Conservation (phyloP, 164 flowering plant species). For the Annona squamosa region DNA sequence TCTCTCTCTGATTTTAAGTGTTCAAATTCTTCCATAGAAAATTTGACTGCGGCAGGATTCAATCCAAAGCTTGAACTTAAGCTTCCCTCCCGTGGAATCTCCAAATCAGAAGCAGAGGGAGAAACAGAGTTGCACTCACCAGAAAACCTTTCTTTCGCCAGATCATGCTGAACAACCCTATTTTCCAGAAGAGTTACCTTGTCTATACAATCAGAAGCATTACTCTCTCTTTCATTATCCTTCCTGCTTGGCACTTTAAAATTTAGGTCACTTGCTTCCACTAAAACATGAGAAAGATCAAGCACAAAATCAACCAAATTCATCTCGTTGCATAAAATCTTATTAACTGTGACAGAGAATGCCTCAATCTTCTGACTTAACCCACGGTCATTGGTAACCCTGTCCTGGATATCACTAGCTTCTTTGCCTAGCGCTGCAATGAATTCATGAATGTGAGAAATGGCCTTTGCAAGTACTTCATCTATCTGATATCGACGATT, state of each 20-base stretch:
- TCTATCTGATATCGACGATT: constrained; percentile 9
- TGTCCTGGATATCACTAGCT: constrained; percentile 32
- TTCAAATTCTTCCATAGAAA: constrained; percentile 58
- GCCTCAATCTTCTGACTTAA: constrained; percentile 39
- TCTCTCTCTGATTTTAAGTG: constrained; percentile 66
- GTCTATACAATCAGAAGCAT: constrained; percentile 70
- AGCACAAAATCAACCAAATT: constrained; percentile 50
- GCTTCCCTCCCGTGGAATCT: constrained; percentile 53
- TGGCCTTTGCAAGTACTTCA: constrained; percentile 40
- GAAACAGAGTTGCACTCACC: constrained; percentile 48
- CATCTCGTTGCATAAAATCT: constrained; percentile 27
- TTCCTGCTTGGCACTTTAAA: constrained; percentile 46
- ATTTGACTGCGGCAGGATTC: constrained; percentile 27
- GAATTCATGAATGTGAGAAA: constrained; percentile 67
- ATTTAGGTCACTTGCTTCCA: constrained; percentile 44
- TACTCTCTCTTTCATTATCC: constrained; percentile 43
- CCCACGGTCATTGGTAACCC: constrained; percentile 30
- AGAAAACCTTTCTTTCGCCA: constrained; percentile 39
- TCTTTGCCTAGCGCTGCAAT: constrained; percentile 65
- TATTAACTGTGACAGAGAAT: constrained; percentile 43
- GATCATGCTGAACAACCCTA: constrained; percentile 37
- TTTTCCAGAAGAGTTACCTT: constrained; percentile 78
- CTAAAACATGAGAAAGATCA: constrained; percentile 60
- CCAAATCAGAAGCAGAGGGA: constrained; percentile 52
- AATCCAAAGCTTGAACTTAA: constrained; percentile 39